Evolutionary conservation across 1,284 basidiomycete species (phyloP).

Genomic region (Calocybe gambosa): DNA sequence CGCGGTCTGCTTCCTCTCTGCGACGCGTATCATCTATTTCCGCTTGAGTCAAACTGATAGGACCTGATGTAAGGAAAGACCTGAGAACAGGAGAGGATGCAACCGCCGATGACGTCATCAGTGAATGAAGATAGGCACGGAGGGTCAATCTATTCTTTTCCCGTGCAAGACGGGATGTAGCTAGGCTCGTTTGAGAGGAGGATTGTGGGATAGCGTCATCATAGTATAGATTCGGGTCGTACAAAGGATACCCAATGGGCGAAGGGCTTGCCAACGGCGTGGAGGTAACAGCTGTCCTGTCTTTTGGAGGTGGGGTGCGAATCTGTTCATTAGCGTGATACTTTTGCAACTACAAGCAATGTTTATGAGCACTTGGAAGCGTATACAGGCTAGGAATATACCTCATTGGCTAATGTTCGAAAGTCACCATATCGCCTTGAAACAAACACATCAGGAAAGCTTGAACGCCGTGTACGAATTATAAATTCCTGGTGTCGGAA

Average conservation of each 20-base stretch:
- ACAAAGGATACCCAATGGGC: constrained; percentile 12
- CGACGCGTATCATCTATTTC: constrained; percentile 77
- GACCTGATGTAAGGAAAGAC: constrained; percentile 81
- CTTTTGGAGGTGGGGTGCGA: constrained; percentile 80
- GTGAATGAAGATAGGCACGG: constrained; percentile 81
- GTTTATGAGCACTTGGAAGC: not conserved
- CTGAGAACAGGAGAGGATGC: constrained; percentile 82
- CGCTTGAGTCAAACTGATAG: constrained; percentile 64
- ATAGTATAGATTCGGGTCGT: constrained; percentile 12
- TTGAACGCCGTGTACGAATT: constrained; percentile 76
- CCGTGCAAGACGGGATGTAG: constrained; percentile 58
- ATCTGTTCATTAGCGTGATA: constrained; percentile 76
- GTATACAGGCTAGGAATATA: constrained; percentile 28
- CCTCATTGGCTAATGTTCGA: constrained; percentile 78
- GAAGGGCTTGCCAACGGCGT: constrained; percentile 30
- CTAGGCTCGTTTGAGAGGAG: constrained; percentile 11
- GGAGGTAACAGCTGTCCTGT: constrained; percentile 61
- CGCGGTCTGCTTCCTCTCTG: constrained; percentile 86
- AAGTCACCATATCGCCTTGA: constrained; percentile 96
- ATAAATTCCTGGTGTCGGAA: constrained; percentile 76
- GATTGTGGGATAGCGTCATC: constrained; percentile 8
- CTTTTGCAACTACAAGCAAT: constrained; percentile 60
- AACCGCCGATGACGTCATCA: constrained; percentile 71
- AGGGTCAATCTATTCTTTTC: constrained; percentile 97
- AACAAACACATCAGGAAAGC: constrained; percentile 77